These are phyloP conservation scores for Pharnaceum exiguum DNA, from an alignment of 148 eudicot species.

Conservation along the genomic window DNA sequence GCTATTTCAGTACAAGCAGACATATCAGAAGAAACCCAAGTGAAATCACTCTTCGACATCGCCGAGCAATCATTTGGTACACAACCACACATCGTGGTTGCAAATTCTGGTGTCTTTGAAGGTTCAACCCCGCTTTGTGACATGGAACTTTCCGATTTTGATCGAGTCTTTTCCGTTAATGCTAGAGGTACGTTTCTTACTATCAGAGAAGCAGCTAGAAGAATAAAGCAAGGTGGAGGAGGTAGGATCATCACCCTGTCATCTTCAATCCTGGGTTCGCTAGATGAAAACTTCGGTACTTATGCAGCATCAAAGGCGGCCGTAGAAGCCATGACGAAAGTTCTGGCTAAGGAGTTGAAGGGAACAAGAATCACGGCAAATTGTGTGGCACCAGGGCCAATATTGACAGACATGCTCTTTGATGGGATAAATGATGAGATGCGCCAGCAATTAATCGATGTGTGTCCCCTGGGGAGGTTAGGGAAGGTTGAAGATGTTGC, in stretches of 20 bases:
- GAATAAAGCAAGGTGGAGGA: constrained; percentile 35
- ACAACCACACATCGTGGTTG: constrained; percentile 30
- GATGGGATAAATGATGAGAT: constrained; percentile 27
- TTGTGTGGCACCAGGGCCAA: constrained; percentile 37
- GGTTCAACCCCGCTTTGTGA: constrained; percentile 14
- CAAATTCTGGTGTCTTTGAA: constrained; percentile 29
- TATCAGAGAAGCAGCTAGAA: constrained; percentile 30
- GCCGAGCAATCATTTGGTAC: constrained; percentile 23
- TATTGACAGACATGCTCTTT: constrained; percentile 36
- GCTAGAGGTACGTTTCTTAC: constrained; percentile 31
- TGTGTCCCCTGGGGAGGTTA: constrained; percentile 22
- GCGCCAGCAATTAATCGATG: constrained; percentile 10
- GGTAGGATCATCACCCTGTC: constrained; percentile 35
- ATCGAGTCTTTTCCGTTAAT: constrained; percentile 26
- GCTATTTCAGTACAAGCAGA: constrained; percentile 36
- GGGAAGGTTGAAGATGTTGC: constrained; percentile 39
- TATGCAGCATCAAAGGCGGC: constrained; percentile 46
- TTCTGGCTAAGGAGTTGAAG: constrained; percentile 42
- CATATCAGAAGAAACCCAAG: constrained; percentile 29
- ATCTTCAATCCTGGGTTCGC: constrained; percentile 9
- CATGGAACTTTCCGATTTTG: constrained; percentile 21
- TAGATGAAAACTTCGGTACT: constrained; percentile 21
- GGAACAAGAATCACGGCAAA: constrained; percentile 41
- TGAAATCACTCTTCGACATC: constrained; percentile 23
- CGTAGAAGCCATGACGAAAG: constrained; percentile 41